Percentiles rank a stretch among this genome's conserved stretches.
Conservation (phyloP, 495 filamentous ascomycete genomes). For the Daldinia childiae region DNA sequence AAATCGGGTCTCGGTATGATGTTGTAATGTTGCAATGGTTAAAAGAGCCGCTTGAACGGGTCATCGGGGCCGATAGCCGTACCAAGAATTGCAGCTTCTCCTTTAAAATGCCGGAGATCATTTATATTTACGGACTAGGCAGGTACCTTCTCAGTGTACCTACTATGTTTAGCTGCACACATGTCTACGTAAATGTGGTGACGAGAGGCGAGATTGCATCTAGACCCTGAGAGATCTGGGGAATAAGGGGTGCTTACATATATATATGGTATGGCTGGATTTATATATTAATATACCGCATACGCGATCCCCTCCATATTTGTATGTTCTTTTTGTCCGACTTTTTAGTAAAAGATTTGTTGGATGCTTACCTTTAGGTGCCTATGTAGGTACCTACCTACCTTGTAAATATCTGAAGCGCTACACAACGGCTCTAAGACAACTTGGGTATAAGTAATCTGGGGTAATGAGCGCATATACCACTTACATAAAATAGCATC, state of each 20-base stretch:
- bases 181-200: background rate
- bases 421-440: background rate
- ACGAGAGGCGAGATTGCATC: background rate
- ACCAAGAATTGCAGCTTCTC: background rate
- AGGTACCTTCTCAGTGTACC: background rate
- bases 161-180: background rate
- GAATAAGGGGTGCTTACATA: background rate
- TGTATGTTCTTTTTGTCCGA: background rate
- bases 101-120: constrained; percentile 9
- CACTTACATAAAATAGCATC: background rate
- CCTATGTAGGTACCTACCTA: too few species aligned
- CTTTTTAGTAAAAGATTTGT: background rate
- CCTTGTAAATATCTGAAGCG: too few species aligned
- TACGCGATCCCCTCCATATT: background rate
- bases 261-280: background rate
- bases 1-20: constrained; percentile 38
- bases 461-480: background rate
- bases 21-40: constrained; percentile 38
- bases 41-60: constrained; percentile 43
- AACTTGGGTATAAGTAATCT: background rate
- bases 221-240: background rate
- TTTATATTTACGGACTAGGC: constrained; percentile 16
- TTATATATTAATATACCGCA: background rate
- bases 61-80: constrained; percentile 41
- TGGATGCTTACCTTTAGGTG: too few species aligned